A percentile compares a stretch with the other conserved stretches of the same genome.
phyloP scores from a whole-genome alignment of 2,329 filamentous ascomycete species.

The Xenoacremonium recifei region DNA sequence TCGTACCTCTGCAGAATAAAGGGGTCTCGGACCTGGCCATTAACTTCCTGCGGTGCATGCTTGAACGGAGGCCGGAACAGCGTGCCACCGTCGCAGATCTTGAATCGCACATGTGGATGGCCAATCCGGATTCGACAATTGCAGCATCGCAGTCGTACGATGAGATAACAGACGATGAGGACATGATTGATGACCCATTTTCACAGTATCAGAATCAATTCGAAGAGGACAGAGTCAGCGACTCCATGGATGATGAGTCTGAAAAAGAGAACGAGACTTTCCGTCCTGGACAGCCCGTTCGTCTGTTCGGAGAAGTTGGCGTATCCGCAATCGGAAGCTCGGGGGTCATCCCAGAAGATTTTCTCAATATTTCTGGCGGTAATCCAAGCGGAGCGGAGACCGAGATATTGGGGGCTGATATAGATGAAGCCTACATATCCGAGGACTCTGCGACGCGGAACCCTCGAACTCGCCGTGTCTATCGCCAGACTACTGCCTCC shows the following conservation, averaged over 20 bases:
- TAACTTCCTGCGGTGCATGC: slow-evolving; percentile 74
- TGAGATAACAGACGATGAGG: slow-evolving; percentile 60
- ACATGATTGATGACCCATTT: slow-evolving; percentile 55
- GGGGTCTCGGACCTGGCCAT: slow-evolving; percentile 66
- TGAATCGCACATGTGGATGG: slow-evolving; percentile 73
- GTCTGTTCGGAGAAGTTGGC: slow-evolving; percentile 56
- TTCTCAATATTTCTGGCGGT: slow-evolving; percentile 47
- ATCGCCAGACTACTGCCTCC: slow-evolving; percentile 32
- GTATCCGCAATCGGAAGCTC: slow-evolving; percentile 54
- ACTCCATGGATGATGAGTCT: slow-evolving; percentile 61
- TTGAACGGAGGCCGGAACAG: slow-evolving; percentile 75
- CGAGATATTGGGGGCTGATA: slow-evolving; percentile 45
- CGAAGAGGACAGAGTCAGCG: slow-evolving; percentile 39
- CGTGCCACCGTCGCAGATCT: slow-evolving; percentile 73
- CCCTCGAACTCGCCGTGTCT: slow-evolving; percentile 21
- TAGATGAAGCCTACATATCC: slow-evolving; percentile 43
- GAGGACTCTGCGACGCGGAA: slow-evolving; percentile 34
- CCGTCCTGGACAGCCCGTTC: slow-evolving; percentile 46
- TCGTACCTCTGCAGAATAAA: slow-evolving; percentile 56
- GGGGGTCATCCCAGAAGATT: slow-evolving; percentile 47
- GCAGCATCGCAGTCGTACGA: slow-evolving; percentile 51
- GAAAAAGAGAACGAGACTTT: slow-evolving; percentile 79
- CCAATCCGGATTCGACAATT: slow-evolving; percentile 26
- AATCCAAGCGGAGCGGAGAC: slow-evolving; percentile 38
- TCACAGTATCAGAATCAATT: slow-evolving; percentile 51